phyloP scores from a whole-genome alignment of 768 basidiomycete genomes.

The Pholiota molesta region DNA sequence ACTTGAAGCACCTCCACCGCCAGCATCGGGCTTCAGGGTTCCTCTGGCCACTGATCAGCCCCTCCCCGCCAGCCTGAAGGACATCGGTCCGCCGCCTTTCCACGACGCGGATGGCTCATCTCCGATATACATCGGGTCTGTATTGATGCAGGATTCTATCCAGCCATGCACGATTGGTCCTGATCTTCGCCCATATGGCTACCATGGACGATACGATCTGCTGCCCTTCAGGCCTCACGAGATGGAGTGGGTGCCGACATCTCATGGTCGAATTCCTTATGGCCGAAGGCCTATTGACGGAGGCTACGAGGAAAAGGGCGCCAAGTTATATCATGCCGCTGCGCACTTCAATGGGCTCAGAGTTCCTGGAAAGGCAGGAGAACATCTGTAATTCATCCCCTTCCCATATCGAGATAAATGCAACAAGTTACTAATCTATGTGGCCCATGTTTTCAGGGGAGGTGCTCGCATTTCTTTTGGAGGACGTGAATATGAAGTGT shows the following conservation, averaged over 20 bases:
- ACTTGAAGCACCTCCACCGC: constrained; percentile 37
- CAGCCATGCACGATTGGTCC: constrained; percentile 86
- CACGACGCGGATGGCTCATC: constrained; percentile 57
- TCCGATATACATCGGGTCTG: constrained; percentile 75
- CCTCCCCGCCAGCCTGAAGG: constrained; percentile 46
- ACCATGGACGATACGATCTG: constrained; percentile 74
- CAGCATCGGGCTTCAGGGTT: constrained; percentile 71
- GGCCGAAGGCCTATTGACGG: constrained; percentile 68
- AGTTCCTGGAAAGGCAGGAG: constrained; percentile 75
- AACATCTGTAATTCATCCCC: constrained; percentile 57
- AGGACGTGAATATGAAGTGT: constrained; percentile 42
- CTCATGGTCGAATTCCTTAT: constrained; percentile 59
- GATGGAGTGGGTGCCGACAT: constrained; percentile 78
- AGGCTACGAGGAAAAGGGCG: constrained; percentile 72
- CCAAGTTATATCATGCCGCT: constrained; percentile 69
- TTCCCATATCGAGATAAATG: background rate
- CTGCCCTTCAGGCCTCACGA: constrained; percentile 65
- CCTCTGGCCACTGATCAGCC: constrained; percentile 46
- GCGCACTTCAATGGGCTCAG: constrained; percentile 49
- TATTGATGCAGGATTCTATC: constrained; percentile 64
- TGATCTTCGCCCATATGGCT: constrained; percentile 49
- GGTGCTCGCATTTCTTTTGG: constrained; percentile 50
- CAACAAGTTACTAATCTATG: constrained; percentile 17
- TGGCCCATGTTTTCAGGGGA: constrained; percentile 27
- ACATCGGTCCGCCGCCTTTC: constrained; percentile 53